Conservation (phyloP, 164 flowering plant genomes). For the Pachysandra terminalis region DNA sequence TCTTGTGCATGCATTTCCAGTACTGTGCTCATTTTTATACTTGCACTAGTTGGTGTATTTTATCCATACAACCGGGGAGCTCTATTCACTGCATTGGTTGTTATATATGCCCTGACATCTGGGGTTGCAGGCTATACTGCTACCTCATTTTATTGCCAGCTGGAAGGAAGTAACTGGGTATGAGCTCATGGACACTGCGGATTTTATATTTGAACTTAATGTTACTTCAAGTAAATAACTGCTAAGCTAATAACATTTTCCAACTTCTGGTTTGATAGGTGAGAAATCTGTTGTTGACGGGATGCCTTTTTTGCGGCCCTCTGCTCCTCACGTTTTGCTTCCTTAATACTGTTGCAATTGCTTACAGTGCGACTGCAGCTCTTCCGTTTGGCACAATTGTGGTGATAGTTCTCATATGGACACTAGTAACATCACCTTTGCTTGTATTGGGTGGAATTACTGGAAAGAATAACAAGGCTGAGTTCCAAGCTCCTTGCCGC, state of each 20-base stretch:
- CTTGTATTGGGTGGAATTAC: conserved; percentile 47
- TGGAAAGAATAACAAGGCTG: conserved; percentile 40
- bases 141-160: conserved; percentile 40
- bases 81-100: conserved; percentile 39
- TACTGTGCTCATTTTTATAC: conserved; percentile 34
- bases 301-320: conserved; percentile 48
- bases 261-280: conserved; percentile 23
- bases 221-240: background rate
- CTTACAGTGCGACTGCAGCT: conserved; percentile 41
- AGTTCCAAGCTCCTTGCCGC: conserved; percentile 45
- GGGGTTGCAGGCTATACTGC: conserved; percentile 43
- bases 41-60: conserved; percentile 40
- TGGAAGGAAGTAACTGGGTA: conserved; percentile 47
- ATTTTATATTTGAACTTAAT: background rate
- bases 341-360: conserved; percentile 42
- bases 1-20: conserved; percentile 18
- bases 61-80: conserved; percentile 47
- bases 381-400: conserved; percentile 41
- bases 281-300: conserved; percentile 37
- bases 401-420: conserved; percentile 43
- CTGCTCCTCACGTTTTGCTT: conserved; percentile 39
- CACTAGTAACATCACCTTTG: conserved; percentile 38
- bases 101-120: conserved; percentile 40
- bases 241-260: background rate
- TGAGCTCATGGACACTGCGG: background rate